Base-by-base conservation (phyloP, 1,139 yeast genomes). In the Debaryomyces fabryi region DNA sequence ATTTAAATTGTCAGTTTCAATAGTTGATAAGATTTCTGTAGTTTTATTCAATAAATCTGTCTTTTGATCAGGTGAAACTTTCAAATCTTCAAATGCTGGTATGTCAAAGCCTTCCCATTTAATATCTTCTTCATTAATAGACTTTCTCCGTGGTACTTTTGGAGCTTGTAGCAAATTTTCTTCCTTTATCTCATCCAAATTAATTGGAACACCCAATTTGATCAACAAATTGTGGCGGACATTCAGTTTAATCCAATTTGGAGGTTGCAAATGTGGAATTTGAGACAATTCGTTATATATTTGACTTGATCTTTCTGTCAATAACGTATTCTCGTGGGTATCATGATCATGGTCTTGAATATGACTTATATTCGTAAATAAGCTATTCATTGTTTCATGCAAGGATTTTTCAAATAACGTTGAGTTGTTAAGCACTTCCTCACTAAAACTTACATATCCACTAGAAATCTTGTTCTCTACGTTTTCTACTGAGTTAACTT, bases 161-260 rank as follows among this genome's bases (percentile, higher is more conserved):
- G 45, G 42, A 29, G 39, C 45, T 43, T 41, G 50, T 23, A 12
- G 32, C 13, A 36, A 29, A 18, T 24, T 20, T 13, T 32, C 49
- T 40, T 29, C 50, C 40, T 6, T 51, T 46, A 12, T 51, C 53
- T 80, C 83, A 58, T 82, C 86, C 33, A 82, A 64, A 53, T 82
- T 81, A 36, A 83, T 74, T 0, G 88, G 87, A 7, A 84, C 75
- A 0, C 87, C 87, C 37, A 84, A 65, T 12, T 79, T 74, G 13
- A 82, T 73, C 39, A 85, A 68, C 42, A 85, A 63, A 53, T 76
- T 74, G 54, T 83, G 79, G 37, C 89, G 76, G 24, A 83, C 74
- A 30, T 80, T 74, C 67, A 82, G 81, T 48, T 74, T 72, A 32
- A 72, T 71, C 90, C 90, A 85, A 55, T 80, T 82, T 27, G 76